Base-by-base conservation (phyloP, 2,329 filamentous ascomycete genomes). In the Calonectria honghensis region DNA sequence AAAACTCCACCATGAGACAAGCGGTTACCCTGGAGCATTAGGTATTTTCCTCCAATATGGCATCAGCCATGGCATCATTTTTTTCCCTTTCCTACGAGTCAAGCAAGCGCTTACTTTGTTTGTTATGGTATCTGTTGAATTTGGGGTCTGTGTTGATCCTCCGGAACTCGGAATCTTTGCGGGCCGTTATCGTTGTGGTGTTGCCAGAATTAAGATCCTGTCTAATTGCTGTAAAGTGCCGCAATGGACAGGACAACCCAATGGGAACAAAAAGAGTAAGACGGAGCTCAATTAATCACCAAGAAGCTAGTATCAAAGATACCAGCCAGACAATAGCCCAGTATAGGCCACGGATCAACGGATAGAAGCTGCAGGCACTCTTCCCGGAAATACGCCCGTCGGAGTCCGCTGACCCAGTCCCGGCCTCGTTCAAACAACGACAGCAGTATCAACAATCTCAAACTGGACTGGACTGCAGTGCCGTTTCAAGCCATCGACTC, bases 11-110 rank as follows among this genome's bases (percentile, higher is more conserved):
- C 35, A 37, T 41, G 37, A 45, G 39, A 29, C 64, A 29, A 20
- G 39, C 37, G 29, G 27, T n/a, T 68, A 68, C 51, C 70, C 70
- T 72, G 61, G n/a, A 72, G 69, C 18, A 63, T 59, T 66, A n/a
- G 20, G 37, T 24, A 31, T n/a, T 71, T 67, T 41, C 39, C 7
- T 24, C 27, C 14, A 41, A n/a, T 61, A 63, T 41, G 24, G 64
- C 64, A 59, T 63, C 64, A 52, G 51, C 14, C 20, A 32, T 59
- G 68, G 39, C 37, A 45, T 61, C 51, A 24, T 59, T 50, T 48
- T 48, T 41, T 35, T 35, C 2, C 11, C 11, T 35, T 9, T 9
- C 2, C 11, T 35, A 9, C 3, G 3, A 7, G 27, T 24, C 3
- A 41, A 41, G 5, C n/a, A 41, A 41, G 24, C 3, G 24, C 14